These are phyloP conservation scores for Rhododendron mucronatum DNA, from an alignment of 148 eudicot species.

Conservation along the genomic window DNA sequence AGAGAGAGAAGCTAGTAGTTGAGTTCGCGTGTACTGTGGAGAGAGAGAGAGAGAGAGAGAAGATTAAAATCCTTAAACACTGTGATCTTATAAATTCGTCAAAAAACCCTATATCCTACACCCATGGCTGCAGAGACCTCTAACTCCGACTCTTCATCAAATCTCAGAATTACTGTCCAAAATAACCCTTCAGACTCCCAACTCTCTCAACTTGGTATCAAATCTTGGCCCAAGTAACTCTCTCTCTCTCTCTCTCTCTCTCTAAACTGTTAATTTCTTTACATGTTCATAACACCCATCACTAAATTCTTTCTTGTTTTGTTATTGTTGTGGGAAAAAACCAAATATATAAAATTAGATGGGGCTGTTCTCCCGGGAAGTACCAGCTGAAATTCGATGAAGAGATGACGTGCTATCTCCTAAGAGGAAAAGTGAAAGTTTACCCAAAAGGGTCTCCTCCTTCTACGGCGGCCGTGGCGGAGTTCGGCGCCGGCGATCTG, in stretches of 20 bases:
- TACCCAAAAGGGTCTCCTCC: slow-evolving; percentile 24
- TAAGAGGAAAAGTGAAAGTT: slow-evolving; percentile 47
- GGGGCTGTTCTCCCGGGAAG: slow-evolving; percentile 55
- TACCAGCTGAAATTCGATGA: slow-evolving; percentile 42
- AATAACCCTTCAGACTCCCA: slow-evolving; percentile 33
- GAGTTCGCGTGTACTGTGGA: no score
- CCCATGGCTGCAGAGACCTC: slow-evolving; percentile 21
- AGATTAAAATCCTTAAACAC: background rate
- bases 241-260: slow-evolving; percentile 5
- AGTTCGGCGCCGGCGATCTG: slow-evolving; percentile 54
- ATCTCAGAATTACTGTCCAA: slow-evolving; percentile 34
- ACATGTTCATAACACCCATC: background rate
- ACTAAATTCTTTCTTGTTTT: background rate
- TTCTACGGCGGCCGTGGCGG: slow-evolving; percentile 18
- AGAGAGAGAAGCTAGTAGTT: no score
- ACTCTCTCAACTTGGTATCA: slow-evolving; percentile 42
- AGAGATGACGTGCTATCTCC: slow-evolving; percentile 47
- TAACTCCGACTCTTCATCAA: slow-evolving; percentile 16
- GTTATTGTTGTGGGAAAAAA: background rate
- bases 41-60: background rate
- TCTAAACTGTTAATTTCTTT: background rate
- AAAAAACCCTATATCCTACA: background rate
- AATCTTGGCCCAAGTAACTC: slow-evolving; percentile 56
- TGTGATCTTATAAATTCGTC: no score
- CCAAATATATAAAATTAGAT: slow-evolving; percentile 11